Percentiles rank a stretch among this genome's conserved stretches.
Conservation (phyloP, 345 rosid species). For the Pugionium cornutum region DNA sequence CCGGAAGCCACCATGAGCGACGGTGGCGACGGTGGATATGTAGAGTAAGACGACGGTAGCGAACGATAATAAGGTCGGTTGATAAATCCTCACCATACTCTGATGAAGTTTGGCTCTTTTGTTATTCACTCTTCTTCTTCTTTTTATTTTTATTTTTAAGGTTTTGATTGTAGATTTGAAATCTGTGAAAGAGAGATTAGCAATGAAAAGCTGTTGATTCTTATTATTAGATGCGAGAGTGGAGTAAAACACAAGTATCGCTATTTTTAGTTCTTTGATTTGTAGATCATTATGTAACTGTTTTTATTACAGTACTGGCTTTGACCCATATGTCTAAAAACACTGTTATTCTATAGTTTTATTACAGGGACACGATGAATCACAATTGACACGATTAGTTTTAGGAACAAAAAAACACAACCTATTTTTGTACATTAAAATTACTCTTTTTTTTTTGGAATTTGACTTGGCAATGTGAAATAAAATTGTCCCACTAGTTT, state of each 20-base stretch:
- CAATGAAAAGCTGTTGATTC: slow-evolving; percentile 8
- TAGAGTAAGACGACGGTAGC: slow-evolving; percentile 34
- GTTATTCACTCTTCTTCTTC: slow-evolving; percentile 26
- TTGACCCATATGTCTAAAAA: slow-evolving; percentile 35
- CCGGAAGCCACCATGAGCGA: slow-evolving; percentile 18
- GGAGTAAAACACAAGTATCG: neutral
- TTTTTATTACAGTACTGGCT: slow-evolving; percentile 16
- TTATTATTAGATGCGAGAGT: slow-evolving; percentile 21
- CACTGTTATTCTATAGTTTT: slow-evolving; percentile 6
- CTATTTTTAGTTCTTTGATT: slow-evolving; percentile 34
- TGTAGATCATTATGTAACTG: neutral
- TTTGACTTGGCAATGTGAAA: slow-evolving; percentile 33
- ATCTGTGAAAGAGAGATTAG: slow-evolving; percentile 8
- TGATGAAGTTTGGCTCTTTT: slow-evolving; percentile 3
- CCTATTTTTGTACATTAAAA: neutral
- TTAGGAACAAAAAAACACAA: neutral
- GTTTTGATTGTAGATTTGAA: slow-evolving; percentile 14
- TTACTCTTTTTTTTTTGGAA: no score
- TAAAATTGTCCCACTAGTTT: slow-evolving; percentile 13
- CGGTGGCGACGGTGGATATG: slow-evolving; percentile 2
- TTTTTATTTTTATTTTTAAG: neutral
- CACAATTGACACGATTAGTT: neutral
- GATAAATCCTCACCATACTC: slow-evolving; percentile 43
- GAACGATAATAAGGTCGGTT: slow-evolving; percentile 23
- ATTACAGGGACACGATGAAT: neutral